These are phyloP conservation scores for Dioszegia aurantiaca DNA, from an alignment of 768 basidiomycete genomes.

Conservation along the genomic window DNA sequence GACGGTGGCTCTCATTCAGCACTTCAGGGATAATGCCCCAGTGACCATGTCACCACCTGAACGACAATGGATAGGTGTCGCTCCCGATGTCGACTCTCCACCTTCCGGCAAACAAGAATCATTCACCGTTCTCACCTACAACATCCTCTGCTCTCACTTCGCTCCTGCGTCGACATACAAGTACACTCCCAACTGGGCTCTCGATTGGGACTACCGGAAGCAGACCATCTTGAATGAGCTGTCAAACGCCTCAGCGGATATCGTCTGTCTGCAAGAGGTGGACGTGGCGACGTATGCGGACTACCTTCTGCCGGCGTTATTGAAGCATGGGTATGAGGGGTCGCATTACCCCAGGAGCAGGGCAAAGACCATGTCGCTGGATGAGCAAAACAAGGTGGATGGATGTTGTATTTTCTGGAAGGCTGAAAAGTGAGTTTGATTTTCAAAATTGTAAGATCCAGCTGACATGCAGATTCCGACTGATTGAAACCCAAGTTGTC, in stretches of 20 bases:
- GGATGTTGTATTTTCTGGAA: conserved; percentile 98
- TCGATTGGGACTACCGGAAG: conserved; percentile 92
- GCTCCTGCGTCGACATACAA: conserved; percentile 88
- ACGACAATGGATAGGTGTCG: conserved; percentile 66
- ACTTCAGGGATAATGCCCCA: conserved; percentile 89
- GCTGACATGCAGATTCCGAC: conserved; percentile 64
- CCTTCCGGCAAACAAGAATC: conserved; percentile 58
- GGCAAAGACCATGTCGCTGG: conserved; percentile 85
- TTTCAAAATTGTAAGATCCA: not conserved
- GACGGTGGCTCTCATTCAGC: conserved; percentile 80
- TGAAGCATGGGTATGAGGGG: conserved; percentile 78
- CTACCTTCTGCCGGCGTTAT: conserved; percentile 73
- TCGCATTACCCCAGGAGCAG: conserved; percentile 88
- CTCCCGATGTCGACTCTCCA: conserved; percentile 33
- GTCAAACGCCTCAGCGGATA: conserved; percentile 74
- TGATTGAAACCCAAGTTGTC: conserved; percentile 88
- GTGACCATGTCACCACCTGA: conserved; percentile 75
- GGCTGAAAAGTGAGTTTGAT: conserved; percentile 63
- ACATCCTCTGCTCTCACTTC: conserved; percentile 86
- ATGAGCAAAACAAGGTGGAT: conserved; percentile 83
- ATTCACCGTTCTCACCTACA: conserved; percentile 81
- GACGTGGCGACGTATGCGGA: conserved; percentile 89
- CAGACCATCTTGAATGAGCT: conserved; percentile 82
- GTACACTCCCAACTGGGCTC: conserved; percentile 94
- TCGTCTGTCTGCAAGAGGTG: conserved; percentile 93